Percentiles rank a stretch among this genome's conserved stretches.
Evolutionary conservation across 495 filamentous ascomycete species (phyloP).

Genomic region (Aspergillus sclerotiicarbonarius): DNA sequence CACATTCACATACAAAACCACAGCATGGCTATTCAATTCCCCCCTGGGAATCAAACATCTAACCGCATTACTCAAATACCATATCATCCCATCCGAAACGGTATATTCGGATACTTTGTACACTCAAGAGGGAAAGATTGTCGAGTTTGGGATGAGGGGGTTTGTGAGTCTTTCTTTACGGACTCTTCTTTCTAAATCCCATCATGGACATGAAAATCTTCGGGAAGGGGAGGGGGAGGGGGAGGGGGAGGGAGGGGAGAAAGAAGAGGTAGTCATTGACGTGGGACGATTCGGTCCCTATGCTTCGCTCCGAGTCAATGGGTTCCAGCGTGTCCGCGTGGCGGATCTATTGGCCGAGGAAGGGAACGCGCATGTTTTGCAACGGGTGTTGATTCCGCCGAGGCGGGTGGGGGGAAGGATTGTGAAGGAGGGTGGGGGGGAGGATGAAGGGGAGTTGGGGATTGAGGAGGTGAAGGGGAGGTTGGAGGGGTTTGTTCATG

Average conservation of each 20-base stretch:
- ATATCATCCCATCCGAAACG: slow-evolving; percentile 62
- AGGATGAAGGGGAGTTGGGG: slow-evolving; percentile 51
- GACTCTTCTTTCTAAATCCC: slow-evolving; percentile 58
- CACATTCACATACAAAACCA: slow-evolving; percentile 12
- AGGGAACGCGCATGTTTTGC: slow-evolving; percentile 74
- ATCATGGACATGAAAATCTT: too few species aligned
- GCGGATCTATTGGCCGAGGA: slow-evolving; percentile 67
- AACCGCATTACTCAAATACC: slow-evolving; percentile 17
- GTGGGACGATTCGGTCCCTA: slow-evolving; percentile 60
- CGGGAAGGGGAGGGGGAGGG: too few species aligned
- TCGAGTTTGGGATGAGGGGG: slow-evolving; percentile 26
- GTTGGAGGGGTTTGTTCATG: slow-evolving; percentile 48
- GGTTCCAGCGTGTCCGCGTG: slow-evolving; percentile 53
- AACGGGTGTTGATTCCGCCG: slow-evolving; percentile 71
- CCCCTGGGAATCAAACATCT: slow-evolving; percentile 15
- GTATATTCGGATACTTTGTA: slow-evolving; percentile 71
- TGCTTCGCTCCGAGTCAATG: slow-evolving; percentile 69
- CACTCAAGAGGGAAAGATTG: slow-evolving; percentile 17
- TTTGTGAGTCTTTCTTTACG: slow-evolving; percentile 61
- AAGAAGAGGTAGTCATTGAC: slow-evolving; percentile 58
- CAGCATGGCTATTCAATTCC: slow-evolving; percentile 20
- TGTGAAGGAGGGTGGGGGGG: slow-evolving; percentile 23
- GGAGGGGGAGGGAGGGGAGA: slow-evolving; percentile 35
- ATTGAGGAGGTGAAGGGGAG: slow-evolving; percentile 64
- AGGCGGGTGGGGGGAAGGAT: slow-evolving; percentile 40